These are phyloP conservation scores for Jatropha podagrica DNA, from an alignment of 441 rosid species.

Conservation along the genomic window DNA sequence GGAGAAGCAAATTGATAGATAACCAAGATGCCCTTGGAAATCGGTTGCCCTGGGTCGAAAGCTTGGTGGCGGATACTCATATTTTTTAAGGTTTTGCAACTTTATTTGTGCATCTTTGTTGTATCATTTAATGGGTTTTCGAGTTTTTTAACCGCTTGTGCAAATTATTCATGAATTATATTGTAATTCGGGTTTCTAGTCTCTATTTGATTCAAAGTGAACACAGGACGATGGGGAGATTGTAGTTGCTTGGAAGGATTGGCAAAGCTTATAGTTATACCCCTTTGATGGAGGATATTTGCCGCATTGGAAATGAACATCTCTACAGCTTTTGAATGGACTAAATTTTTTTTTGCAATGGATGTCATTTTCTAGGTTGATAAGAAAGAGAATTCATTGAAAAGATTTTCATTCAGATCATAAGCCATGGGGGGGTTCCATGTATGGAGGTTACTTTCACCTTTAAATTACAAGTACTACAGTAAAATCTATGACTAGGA, in stretches of 20 bases:
- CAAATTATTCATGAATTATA: not conserved
- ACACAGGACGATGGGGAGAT: not conserved
- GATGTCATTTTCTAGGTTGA: not conserved
- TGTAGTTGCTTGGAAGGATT: not conserved
- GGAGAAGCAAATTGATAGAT: constrained; percentile 7
- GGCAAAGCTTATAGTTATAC: not conserved
- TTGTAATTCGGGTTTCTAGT: not conserved
- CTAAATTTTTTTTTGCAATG: not conserved
- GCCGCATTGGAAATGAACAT: not conserved
- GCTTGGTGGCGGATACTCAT: constrained; percentile 2
- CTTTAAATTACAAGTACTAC: too few relatives aligned
- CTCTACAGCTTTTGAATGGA: not conserved
- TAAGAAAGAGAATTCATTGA: not conserved
- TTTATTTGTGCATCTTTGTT: constrained; percentile 8
- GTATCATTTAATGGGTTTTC: constrained; percentile 14
- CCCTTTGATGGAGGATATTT: not conserved
- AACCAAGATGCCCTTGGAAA: constrained; percentile 10
- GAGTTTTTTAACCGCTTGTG: not conserved
- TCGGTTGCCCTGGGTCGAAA: not conserved
- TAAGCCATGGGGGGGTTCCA: too few relatives aligned
- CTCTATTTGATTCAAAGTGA: constrained; percentile 4
- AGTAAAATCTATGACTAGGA: too few relatives aligned
- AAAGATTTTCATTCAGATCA: too few relatives aligned
- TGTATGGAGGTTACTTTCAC: too few relatives aligned
- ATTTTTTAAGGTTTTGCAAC: not conserved